Evolutionary conservation across 352 stramenopile species (phyloP).

Genomic region (Pythium angustatum): DNA sequence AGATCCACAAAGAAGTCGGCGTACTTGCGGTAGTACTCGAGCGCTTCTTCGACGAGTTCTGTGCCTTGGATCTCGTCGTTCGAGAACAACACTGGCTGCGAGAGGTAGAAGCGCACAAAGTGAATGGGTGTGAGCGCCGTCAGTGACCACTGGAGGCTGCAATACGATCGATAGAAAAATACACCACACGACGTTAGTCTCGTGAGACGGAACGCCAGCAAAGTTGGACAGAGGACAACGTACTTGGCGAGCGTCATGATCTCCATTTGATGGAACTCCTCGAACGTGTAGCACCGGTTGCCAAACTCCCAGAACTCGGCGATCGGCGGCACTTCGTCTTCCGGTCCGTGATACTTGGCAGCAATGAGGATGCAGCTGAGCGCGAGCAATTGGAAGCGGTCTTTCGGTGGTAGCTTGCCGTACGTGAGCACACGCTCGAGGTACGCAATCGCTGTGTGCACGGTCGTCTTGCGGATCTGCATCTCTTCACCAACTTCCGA

Average conservation of each 20-base stretch:
- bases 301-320: constrained; percentile 87
- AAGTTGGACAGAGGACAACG: constrained; percentile 4
- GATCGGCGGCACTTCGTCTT: constrained; percentile 80
- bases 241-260: constrained; percentile 55
- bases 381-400: constrained; percentile 80
- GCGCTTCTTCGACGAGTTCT: constrained; percentile 72
- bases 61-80: constrained; percentile 76
- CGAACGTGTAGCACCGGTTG: constrained; percentile 82
- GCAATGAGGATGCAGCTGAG: constrained; percentile 81
- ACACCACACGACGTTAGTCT: not conserved
- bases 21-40: constrained; percentile 83
- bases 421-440: constrained; percentile 72
- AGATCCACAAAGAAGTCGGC: constrained; percentile 86
- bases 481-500: constrained; percentile 83
- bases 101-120: constrained; percentile 81
- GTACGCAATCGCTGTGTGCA: constrained; percentile 80
- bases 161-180: constrained; percentile 16
- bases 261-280: constrained; percentile 82
- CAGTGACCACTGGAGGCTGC: constrained; percentile 73
- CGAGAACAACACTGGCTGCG: constrained; percentile 74
- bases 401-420: constrained; percentile 58
- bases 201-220: not conserved
- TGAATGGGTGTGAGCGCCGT: constrained; percentile 74
- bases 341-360: constrained; percentile 76
- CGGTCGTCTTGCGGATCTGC: constrained; percentile 77